These are phyloP conservation scores for Tuber melanosporum DNA, from an alignment of 495 filamentous ascomycete genomes.

Conservation along the genomic window DNA sequence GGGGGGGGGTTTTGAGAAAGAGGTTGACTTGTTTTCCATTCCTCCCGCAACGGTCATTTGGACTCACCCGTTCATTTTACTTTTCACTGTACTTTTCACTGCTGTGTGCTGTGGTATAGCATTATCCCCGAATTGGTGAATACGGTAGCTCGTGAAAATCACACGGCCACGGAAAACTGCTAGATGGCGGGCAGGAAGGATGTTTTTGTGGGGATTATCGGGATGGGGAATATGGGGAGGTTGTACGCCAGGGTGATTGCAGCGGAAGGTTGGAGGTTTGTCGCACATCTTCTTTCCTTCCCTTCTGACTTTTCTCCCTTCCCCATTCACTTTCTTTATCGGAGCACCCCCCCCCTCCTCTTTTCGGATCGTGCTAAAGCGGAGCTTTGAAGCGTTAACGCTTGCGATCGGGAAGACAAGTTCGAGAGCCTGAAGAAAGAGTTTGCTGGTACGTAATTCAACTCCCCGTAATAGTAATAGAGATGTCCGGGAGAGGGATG, in stretches of 20 bases:
- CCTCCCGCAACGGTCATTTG: neutral
- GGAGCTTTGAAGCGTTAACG: slow-evolving; percentile 64
- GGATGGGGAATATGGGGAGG: slow-evolving; percentile 99
- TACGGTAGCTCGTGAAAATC: neutral
- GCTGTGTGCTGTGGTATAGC: neutral
- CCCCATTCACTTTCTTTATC: neutral
- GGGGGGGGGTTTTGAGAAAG: neutral
- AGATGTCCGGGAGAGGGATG: slow-evolving; percentile 11
- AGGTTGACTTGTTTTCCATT: neutral
- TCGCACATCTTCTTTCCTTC: slow-evolving; percentile 34
- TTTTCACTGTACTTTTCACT: neutral
- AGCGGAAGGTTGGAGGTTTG: slow-evolving; percentile 89
- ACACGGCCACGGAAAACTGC: neutral
- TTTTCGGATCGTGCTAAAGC: neutral
- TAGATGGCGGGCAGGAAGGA: slow-evolving; percentile 16
- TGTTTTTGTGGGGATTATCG: slow-evolving; percentile 74
- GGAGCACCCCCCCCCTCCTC: neutral
- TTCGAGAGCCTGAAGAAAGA: slow-evolving; percentile 69
- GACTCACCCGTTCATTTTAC: neutral
- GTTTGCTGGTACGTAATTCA: slow-evolving; percentile 57
- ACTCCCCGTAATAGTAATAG: slow-evolving; percentile 43
- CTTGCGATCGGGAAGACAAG: slow-evolving; percentile 83
- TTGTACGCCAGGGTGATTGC: slow-evolving; percentile 91
- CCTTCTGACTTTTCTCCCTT: slow-evolving; percentile 13
- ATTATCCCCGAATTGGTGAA: neutral